A percentile compares a stretch with the other conserved stretches of the same genome.
Evolutionary conservation across 2,329 filamentous ascomycete genomes (phyloP).

Genomic region (Sordariomycetes sp.): DNA sequence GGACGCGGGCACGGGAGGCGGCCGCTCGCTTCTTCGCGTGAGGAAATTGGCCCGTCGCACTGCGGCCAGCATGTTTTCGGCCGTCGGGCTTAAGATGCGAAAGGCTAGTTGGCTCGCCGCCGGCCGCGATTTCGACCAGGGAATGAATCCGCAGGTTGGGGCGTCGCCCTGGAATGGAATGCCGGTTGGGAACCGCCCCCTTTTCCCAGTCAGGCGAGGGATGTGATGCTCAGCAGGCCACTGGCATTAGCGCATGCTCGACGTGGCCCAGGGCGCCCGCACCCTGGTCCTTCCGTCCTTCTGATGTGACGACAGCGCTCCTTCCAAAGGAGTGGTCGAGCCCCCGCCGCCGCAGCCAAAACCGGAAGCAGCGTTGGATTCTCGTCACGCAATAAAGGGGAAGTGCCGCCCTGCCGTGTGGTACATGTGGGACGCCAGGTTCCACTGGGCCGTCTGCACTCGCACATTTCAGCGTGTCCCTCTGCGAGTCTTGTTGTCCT

Average conservation of each 20-base stretch:
- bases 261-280: not conserved
- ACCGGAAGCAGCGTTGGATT: not conserved
- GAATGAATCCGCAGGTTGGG: not conserved
- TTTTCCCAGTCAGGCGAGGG: not conserved
- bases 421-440: too few relatives aligned
- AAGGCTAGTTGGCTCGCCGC: not conserved
- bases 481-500: too few relatives aligned
- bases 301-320: not conserved
- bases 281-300: not conserved
- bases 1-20: not conserved
- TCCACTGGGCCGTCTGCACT: too few relatives aligned
- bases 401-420: not conserved
- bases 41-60: not conserved
- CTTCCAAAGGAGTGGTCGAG: not conserved
- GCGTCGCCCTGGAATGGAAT: too few relatives aligned
- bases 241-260: not conserved
- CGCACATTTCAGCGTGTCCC: too few relatives aligned
- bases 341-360: not conserved
- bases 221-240: not conserved
- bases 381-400: not conserved
- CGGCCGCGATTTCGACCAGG: not conserved
- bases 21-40: not conserved
- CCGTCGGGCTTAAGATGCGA: not conserved
- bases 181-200: not conserved
- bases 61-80: not conserved